These are phyloP conservation scores for Trametes versicolor DNA, from an alignment of 1,284 basidiomycete species.

Conservation along the genomic window DNA sequence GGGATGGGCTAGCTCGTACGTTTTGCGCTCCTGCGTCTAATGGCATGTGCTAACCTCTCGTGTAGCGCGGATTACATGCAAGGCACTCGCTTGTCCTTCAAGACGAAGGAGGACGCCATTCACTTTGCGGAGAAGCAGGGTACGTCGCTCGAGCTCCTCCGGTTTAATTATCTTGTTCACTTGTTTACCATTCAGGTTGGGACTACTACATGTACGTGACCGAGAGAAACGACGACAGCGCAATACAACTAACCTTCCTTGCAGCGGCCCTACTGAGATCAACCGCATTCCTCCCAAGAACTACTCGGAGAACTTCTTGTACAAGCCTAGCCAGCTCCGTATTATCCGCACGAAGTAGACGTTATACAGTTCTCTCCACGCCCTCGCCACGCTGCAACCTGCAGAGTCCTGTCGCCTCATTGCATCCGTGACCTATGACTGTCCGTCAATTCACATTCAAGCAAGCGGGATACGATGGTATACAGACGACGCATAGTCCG, in stretches of 20 bases:
- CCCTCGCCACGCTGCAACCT: background rate
- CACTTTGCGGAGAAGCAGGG: slow-evolving; percentile 96
- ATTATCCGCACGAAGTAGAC: slow-evolving; percentile 93
- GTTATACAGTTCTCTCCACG: slow-evolving; percentile 16
- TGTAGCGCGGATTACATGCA: slow-evolving; percentile 97
- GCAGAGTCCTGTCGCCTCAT: background rate
- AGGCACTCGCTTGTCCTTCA: slow-evolving; percentile 89
- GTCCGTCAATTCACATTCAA: background rate
- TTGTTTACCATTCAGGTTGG: slow-evolving; percentile 61
- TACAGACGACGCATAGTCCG: slow-evolving; percentile 12
- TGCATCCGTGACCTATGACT: background rate
- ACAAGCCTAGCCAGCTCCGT: slow-evolving; percentile 84
- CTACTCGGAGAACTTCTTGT: slow-evolving; percentile 92
- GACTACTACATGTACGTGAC: slow-evolving; percentile 77
- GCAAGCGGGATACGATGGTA: background rate
- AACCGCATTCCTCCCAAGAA: slow-evolving; percentile 91
- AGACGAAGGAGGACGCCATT: slow-evolving; percentile 91
- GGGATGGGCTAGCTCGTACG: slow-evolving; percentile 94
- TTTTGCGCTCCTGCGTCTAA: slow-evolving; percentile 30
- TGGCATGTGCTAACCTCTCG: slow-evolving; percentile 7
- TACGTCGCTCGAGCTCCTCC: slow-evolving; percentile 42
- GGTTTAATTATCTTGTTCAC: background rate
- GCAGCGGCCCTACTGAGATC: slow-evolving; percentile 73
- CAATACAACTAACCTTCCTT: slow-evolving; percentile 40
- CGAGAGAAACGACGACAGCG: background rate